phyloP scores from a whole-genome alignment of 2,329 filamentous ascomycete genomes.

The Pseudomassariella vexata region DNA sequence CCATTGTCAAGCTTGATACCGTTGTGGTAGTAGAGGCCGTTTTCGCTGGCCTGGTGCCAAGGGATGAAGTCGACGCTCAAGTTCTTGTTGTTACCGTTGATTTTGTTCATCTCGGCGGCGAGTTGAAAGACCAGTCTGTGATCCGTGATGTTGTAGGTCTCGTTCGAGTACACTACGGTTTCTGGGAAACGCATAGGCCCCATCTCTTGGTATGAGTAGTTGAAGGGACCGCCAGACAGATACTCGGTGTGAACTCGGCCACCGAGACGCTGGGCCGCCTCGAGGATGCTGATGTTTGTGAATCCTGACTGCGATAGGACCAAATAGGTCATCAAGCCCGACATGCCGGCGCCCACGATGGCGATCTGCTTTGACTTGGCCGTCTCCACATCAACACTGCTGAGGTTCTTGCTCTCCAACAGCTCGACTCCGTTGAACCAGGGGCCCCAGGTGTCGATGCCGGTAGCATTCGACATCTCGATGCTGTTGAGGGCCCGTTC shows the following conservation, averaged over 20 bases:
- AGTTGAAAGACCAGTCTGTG: constrained; percentile 62
- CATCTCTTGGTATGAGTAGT: constrained; percentile 64
- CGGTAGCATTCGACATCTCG: constrained; percentile 44
- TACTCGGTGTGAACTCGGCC: constrained; percentile 61
- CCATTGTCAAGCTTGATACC: constrained; percentile 44
- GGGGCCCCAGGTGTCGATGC: constrained; percentile 42
- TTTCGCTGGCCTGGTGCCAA: constrained; percentile 52
- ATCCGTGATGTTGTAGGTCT: constrained; percentile 54
- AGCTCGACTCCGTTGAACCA: constrained; percentile 63
- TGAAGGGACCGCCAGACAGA: constrained; percentile 49
- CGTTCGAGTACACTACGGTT: constrained; percentile 43
- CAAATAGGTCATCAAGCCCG: constrained; percentile 55
- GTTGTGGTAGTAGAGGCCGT: constrained; percentile 45
- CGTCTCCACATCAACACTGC: constrained; percentile 42
- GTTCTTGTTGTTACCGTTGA: constrained; percentile 46
- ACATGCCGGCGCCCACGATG: constrained; percentile 62
- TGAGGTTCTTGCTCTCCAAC: constrained; percentile 47
- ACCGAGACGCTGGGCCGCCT: constrained; percentile 54
- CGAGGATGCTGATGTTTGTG: constrained; percentile 55
- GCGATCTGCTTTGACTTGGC: constrained; percentile 54
- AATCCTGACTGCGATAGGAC: constrained; percentile 47
- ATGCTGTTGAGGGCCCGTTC: constrained; percentile 24
- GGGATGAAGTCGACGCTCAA: constrained; percentile 55
- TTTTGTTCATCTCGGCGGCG: constrained; percentile 50
- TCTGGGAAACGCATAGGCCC: constrained; percentile 62